A percentile compares a stretch with the other conserved stretches of the same genome.
Evolutionary conservation across 495 filamentous ascomycete species (phyloP).

Genomic region (Hypomontagnella submonticulosa): DNA sequence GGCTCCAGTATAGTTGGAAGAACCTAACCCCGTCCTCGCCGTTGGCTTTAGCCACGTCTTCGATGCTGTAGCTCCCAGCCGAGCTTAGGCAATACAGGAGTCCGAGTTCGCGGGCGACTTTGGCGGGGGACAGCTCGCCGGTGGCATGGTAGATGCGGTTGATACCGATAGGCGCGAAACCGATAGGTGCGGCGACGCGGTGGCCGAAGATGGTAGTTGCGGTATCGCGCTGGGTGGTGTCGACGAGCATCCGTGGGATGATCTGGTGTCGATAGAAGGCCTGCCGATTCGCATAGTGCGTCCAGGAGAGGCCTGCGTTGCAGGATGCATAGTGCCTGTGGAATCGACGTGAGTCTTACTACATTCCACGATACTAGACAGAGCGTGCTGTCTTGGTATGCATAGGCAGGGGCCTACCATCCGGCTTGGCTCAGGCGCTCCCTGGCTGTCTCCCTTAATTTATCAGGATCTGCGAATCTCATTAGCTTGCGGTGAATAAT

Average conservation of each 20-base stretch:
- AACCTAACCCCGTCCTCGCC: constrained; percentile 59
- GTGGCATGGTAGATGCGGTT: constrained; percentile 71
- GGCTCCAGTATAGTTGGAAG: constrained; percentile 74
- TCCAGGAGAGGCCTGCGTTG: constrained; percentile 72
- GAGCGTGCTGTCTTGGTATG: background rate
- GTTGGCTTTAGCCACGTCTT: constrained; percentile 69
- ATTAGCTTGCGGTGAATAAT: background rate
- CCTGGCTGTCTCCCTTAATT: constrained; percentile 68
- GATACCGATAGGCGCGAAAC: constrained; percentile 74
- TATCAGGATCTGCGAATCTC: constrained; percentile 59
- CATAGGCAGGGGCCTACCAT: constrained; percentile 58
- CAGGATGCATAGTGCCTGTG: constrained; percentile 69
- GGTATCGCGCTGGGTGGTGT: constrained; percentile 70
- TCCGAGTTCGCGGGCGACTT: constrained; percentile 66
- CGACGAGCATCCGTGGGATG: constrained; percentile 70
- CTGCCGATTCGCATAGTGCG: constrained; percentile 73
- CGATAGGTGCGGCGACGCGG: constrained; percentile 67
- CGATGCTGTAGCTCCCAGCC: constrained; percentile 68
- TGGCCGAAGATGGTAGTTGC: constrained; percentile 70
- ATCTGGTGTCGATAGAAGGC: constrained; percentile 76
- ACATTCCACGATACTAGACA: background rate
- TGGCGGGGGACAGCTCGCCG: constrained; percentile 68
- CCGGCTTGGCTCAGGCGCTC: constrained; percentile 64
- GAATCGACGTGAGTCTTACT: constrained; percentile 1
- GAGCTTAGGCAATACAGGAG: constrained; percentile 67